Evolutionary conservation across 2,329 filamentous ascomycete species (phyloP).

Genomic region (Sporothrix dimorphospora): DNA sequence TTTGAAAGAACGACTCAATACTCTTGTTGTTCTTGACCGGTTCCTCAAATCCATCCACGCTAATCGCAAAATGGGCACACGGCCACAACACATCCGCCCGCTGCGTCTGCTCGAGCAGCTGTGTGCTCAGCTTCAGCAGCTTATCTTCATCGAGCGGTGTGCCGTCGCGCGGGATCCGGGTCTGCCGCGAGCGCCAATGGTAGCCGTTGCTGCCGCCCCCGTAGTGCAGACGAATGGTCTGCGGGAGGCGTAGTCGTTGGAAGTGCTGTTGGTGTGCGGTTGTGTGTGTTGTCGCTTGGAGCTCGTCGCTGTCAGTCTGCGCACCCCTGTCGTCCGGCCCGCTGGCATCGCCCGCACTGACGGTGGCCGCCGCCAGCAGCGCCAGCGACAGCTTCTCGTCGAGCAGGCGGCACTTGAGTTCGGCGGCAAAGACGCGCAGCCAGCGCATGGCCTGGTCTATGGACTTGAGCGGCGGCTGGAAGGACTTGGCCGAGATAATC

Average conservation of each 20-base stretch:
- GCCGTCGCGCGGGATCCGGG: slow-evolving; percentile 75
- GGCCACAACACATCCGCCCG: slow-evolving; percentile 83
- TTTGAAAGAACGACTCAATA: slow-evolving; percentile 75
- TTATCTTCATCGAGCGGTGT: slow-evolving; percentile 67
- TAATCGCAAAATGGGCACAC: slow-evolving; percentile 85
- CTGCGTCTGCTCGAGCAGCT: slow-evolving; percentile 75
- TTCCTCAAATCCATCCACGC: slow-evolving; percentile 91
- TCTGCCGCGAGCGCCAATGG: slow-evolving; percentile 65
- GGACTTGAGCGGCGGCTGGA: slow-evolving; percentile 79
- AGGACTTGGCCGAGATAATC: slow-evolving; percentile 96
- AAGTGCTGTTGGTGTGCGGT: background rate
- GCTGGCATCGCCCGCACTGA: background rate
- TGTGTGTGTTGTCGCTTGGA: background rate
- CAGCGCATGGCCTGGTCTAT: slow-evolving; percentile 79
- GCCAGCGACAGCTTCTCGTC: slow-evolving; percentile 67
- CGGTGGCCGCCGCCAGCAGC: slow-evolving; percentile 28
- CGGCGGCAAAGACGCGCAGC: slow-evolving; percentile 87
- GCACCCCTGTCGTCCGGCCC: background rate
- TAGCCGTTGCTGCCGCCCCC: slow-evolving; percentile 66
- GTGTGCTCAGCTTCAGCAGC: slow-evolving; percentile 76
- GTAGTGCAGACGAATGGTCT: slow-evolving; percentile 82
- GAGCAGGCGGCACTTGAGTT: slow-evolving; percentile 86
- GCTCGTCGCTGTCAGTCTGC: slow-evolving; percentile 7
- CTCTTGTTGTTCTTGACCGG: slow-evolving; percentile 80
- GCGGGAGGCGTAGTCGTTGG: slow-evolving; percentile 82